These are phyloP conservation scores for Bremia lactucae DNA, from an alignment of 352 stramenopile species.

Conservation along the genomic window DNA sequence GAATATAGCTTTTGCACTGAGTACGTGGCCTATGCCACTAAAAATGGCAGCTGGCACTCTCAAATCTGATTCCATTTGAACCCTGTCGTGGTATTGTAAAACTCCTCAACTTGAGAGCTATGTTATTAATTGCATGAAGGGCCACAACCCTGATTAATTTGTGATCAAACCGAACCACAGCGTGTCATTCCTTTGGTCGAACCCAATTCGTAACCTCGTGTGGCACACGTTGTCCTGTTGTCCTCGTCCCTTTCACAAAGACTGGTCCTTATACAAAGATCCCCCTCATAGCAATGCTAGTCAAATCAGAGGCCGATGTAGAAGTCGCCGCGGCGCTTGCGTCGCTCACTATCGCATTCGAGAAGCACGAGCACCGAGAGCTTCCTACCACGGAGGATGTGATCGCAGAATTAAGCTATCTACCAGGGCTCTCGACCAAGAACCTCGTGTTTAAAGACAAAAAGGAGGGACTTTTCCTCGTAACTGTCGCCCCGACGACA, in stretches of 20 bases:
- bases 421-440: slow-evolving; percentile 87
- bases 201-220: too few relatives aligned
- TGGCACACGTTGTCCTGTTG: too few relatives aligned
- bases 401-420: slow-evolving; percentile 54
- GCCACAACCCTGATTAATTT: too few relatives aligned
- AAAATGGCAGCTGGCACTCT: slow-evolving; percentile 8
- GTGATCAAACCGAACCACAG: too few relatives aligned
- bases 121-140: too few relatives aligned
- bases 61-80: slow-evolving; percentile 11
- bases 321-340: slow-evolving; percentile 48
- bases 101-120: background rate
- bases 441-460: slow-evolving; percentile 98
- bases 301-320: slow-evolving; percentile 37
- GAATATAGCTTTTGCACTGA: slow-evolving; percentile 17
- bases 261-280: background rate
- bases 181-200: too few relatives aligned
- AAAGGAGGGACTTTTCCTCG: slow-evolving; percentile 94
- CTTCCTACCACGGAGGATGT: slow-evolving; percentile 67
- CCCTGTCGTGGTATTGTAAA: slow-evolving; percentile 12
- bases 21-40: slow-evolving; percentile 16
- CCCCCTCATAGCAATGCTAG: slow-evolving; percentile 5
- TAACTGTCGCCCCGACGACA: slow-evolving; percentile 72
- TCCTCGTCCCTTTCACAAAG: too few relatives aligned
- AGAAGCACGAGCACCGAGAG: slow-evolving; percentile 44
- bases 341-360: slow-evolving; percentile 43